Base-by-base conservation (phyloP, 202 grass and related monocot genomes). In the Dendrocalamus latiflorus region DNA sequence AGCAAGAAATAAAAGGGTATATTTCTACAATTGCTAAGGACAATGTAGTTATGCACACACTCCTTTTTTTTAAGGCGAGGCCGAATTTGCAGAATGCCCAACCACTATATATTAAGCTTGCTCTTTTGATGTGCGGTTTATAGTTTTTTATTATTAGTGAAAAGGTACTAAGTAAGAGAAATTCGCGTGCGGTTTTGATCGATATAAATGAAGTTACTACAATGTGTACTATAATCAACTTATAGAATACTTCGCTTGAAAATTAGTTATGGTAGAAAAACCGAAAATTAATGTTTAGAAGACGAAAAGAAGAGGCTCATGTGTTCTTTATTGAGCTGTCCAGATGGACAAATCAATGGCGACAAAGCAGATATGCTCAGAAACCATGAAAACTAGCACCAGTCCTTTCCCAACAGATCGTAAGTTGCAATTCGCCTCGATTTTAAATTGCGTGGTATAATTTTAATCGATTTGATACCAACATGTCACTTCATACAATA, bases 381-480 rank as follows among this genome's bases (percentile, higher is more conserved):
- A 12, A 47, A 16, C 42, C 34, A 42, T 25, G 24, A 30, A 72
- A 74, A 34, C 64, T 20, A 20, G 1, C 14, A 4, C 10, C 2
- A 3, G 72, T 56, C 73, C 42, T 65, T 86, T 39, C 81, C 77
- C 9, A 16, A 25, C 38, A 49, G 59, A 15, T 74, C 69, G 80
- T 14, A 38, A 20, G 36, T 25, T 43, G 57, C 59, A 53, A 47
- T 41, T 45, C 14, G 39, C 48, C 1, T 3, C 3, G 15, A 42
- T 41, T 38, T 50, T 16, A 66, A 65, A 57, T 44, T 34, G 33
- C 12, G 33, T 38, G 1, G 13, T 24, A n/a, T 30, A 57, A 24
- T 28, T 21, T 42, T 8, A 36, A 12, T 39, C 4, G 12, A 22
- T 9, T 24, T n/a, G 17, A 14, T 3, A 13, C 10, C 28, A 9